Evolutionary conservation across 1,139 yeast species (phyloP), one percentile per base, ranked within the genome.

Genomic region (Yamadazyma taylorii): DNA sequence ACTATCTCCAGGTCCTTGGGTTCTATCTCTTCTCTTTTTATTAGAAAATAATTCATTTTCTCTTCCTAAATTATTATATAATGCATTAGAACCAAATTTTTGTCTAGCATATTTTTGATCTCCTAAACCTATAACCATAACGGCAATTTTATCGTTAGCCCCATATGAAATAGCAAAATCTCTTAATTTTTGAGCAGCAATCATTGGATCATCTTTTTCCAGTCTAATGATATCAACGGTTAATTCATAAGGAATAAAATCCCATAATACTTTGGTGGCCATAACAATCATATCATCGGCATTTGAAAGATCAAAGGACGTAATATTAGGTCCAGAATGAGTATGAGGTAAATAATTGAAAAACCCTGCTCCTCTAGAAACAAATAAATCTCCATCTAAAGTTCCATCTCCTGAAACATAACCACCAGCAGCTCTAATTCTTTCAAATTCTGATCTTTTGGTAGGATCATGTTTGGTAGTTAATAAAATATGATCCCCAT

Each of bases 151-250:
- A 38, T 85, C 92, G 5, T 76, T 69, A 26, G 94, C 85, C 17
- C 98, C 97, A 57, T 89, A 92, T 2, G 96, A 83, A 42, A 92
- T 79, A 1, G 97, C 97, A 64, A 85, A 88, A 61, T 94, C 98
- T 53, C 97, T 78, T 48, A 92, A 69, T 55, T 86, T 88, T 52
- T 89, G 95, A 0, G 98, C 97, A 1, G 97, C 97, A 24, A 82
- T 61, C 83, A 88, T 85, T 3, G 96, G 95, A 49, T 88, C 88
- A 14, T 80, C 81, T 48, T 81, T 79, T 52, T 85, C 89, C 48
- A 85, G 86, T 43, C 96, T 75, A 16, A 90, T 84, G 38, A 92
- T 81, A 59, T 92, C 98, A 29, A 92, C 95, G 0, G 96, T 96
- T 19, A 87, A 74, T 53, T 89, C 95, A 49, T 79, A 81, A 3